Conservation (phyloP, 331 rosid species). For the Erythrophleum ivorense region DNA sequence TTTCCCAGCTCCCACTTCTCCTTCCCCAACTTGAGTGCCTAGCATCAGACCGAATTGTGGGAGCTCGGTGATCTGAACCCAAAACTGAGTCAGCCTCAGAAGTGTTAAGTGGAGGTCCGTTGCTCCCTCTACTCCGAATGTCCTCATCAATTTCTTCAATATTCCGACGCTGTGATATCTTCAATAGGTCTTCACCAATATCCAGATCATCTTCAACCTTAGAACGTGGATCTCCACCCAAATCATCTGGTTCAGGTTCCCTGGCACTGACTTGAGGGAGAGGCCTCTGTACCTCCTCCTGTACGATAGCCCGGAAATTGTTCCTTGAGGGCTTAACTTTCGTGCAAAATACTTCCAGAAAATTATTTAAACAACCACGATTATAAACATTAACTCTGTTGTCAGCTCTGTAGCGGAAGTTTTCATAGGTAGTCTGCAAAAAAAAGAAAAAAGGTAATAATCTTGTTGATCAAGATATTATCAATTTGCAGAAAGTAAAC, state of each 20-base stretch:
- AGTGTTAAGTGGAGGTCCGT: constrained; percentile 58
- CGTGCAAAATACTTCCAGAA: constrained; percentile 83
- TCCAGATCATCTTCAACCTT: constrained; percentile 91
- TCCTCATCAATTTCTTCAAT: constrained; percentile 78
- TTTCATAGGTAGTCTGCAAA: constrained; percentile 91
- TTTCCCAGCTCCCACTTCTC: constrained; percentile 80
- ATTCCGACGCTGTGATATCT: constrained; percentile 93
- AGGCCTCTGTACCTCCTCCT: constrained; percentile 76
- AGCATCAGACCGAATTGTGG: constrained; percentile 65
- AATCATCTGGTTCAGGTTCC: constrained; percentile 59
- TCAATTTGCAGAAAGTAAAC: constrained; percentile 9
- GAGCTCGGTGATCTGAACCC: constrained; percentile 73
- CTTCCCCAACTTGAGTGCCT: constrained; percentile 93
- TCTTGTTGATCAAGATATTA: constrained; percentile 20
- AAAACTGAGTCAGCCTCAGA: constrained; percentile 69
- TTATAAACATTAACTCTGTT: constrained; percentile 73
- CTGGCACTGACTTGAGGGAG: constrained; percentile 48
- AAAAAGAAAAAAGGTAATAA: constrained; percentile 35
- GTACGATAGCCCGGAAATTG: constrained; percentile 72
- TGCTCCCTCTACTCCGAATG: constrained; percentile 74
- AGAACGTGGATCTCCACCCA: constrained; percentile 66
- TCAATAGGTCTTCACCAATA: constrained; percentile 88
- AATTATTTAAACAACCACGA: constrained; percentile 75
- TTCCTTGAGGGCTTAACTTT: constrained; percentile 76
- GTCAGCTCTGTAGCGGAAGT: constrained; percentile 86